Evolutionary conservation across 495 filamentous ascomycete species (phyloP).

Genomic region (Penicillium coffeae): DNA sequence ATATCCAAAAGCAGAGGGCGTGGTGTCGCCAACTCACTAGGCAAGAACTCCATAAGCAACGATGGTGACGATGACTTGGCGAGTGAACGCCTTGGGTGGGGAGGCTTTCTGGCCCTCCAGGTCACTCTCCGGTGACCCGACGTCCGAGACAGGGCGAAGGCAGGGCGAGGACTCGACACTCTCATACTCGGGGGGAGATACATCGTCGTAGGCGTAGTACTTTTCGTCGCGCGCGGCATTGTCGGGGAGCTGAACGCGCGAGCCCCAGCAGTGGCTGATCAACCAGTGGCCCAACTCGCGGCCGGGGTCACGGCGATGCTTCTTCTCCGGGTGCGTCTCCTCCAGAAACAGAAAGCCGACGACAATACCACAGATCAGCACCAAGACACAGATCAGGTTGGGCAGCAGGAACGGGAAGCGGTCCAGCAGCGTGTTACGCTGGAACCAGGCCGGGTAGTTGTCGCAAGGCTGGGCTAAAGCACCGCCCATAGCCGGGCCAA

Average conservation of each 20-base stretch:
- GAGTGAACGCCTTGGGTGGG: conserved; percentile 63
- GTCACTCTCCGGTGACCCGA: conserved; percentile 36
- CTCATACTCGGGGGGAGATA: conserved; percentile 55
- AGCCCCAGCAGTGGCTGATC: conserved; percentile 45
- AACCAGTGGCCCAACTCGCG: conserved; percentile 74
- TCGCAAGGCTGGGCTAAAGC: conserved; percentile 80
- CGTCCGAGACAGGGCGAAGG: conserved; percentile 41
- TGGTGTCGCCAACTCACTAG: conserved; percentile 63
- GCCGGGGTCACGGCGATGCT: conserved; percentile 68
- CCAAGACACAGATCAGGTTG: conserved; percentile 81
- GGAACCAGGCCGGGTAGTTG: conserved; percentile 74
- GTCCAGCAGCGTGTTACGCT: conserved; percentile 72
- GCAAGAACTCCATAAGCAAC: conserved; percentile 88
- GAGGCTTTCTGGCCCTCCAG: conserved; percentile 41
- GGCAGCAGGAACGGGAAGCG: conserved; percentile 87
- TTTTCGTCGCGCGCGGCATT: conserved; percentile 32
- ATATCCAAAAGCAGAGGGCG: conserved; percentile 1
- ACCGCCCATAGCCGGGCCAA: conserved; percentile 88
- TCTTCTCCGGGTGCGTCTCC: conserved; percentile 89
- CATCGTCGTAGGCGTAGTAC: conserved; percentile 52
- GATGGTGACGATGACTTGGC: conserved; percentile 77
- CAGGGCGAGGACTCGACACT: conserved; percentile 64
- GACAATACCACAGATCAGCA: conserved; percentile 73
- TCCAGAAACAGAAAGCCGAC: conserved; percentile 89
- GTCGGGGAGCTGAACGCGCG: conserved; percentile 33